phyloP scores from a whole-genome alignment of 768 basidiomycete genomes.

The Clathrus columnatus region DNA sequence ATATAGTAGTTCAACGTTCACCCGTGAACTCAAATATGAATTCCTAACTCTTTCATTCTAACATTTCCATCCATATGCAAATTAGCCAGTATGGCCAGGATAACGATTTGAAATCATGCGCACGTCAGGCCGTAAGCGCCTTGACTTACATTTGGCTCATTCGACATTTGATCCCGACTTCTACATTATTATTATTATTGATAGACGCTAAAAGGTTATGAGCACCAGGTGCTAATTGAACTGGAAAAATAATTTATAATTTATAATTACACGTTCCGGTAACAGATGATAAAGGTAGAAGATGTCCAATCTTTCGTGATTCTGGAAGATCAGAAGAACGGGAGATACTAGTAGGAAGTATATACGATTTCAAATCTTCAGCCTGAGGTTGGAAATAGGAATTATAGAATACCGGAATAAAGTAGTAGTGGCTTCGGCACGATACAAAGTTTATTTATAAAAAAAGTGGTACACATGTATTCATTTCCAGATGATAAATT shows the following conservation, averaged over 20 bases:
- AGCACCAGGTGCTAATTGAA: slow-evolving; percentile 63
- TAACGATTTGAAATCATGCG: no score
- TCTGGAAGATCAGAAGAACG: slow-evolving; percentile 17
- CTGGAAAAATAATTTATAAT: slow-evolving; percentile 25
- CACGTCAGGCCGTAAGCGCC: slow-evolving; percentile 80
- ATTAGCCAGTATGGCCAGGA: no score
- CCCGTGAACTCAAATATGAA: not conserved
- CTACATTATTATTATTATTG: slow-evolving; percentile 36
- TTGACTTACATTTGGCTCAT: slow-evolving; percentile 47
- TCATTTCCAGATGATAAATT: no score
- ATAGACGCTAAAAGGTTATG: slow-evolving; percentile 43
- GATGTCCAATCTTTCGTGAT: slow-evolving; percentile 33
- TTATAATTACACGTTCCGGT: not conserved
- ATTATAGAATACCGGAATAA: slow-evolving; percentile 33
- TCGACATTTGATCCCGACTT: slow-evolving; percentile 39
- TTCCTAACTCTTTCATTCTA: no score
- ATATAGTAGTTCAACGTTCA: not conserved
- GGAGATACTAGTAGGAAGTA: no score
- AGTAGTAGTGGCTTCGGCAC: slow-evolving; percentile 61
- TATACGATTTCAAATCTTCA: slow-evolving; percentile 54
- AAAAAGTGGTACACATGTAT: no score
- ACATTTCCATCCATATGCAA: slow-evolving; percentile 34
- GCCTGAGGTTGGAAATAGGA: slow-evolving; percentile 43
- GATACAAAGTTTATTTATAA: slow-evolving; percentile 83
- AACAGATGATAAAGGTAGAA: slow-evolving; percentile 54